These are phyloP conservation scores for Arthrobotrys musiformis DNA, from an alignment of 2,329 filamentous ascomycete species.

Conservation along the genomic window DNA sequence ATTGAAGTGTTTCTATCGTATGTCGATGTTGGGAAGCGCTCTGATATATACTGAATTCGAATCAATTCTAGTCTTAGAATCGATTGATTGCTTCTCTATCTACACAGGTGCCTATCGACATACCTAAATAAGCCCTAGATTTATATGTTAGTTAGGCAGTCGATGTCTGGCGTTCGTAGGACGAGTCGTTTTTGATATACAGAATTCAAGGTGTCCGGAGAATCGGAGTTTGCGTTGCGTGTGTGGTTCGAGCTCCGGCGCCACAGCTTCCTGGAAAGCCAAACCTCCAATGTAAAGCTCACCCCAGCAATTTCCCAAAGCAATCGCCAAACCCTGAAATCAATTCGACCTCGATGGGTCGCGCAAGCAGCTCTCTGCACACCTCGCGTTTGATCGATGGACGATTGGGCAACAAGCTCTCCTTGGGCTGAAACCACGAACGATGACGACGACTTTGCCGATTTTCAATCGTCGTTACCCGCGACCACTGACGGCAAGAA, in stretches of 20 bases:
- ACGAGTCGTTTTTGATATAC: too few relatives aligned
- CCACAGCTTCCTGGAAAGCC: constrained; percentile 30
- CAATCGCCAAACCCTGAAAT: constrained; percentile 25
- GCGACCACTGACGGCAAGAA: constrained; percentile 29
- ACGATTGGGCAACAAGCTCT: constrained; percentile 56
- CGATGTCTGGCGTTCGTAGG: too few relatives aligned
- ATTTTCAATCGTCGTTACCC: constrained; percentile 46
- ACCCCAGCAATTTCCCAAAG: constrained; percentile 29
- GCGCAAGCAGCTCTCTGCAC: constrained; percentile 38
- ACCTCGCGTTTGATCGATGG: constrained; percentile 56
- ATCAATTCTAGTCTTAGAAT: too few relatives aligned
- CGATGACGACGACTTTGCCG: constrained; percentile 46
- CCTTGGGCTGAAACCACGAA: constrained; percentile 54
- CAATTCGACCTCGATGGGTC: constrained; percentile 54
- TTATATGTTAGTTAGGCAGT: too few relatives aligned
- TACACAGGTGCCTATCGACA: too few relatives aligned
- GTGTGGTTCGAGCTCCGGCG: constrained; percentile 19
- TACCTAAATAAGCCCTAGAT: too few relatives aligned
- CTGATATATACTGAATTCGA: too few relatives aligned
- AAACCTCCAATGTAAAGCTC: constrained; percentile 29
- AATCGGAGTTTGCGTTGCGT: constrained; percentile 22
- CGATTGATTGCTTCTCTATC: too few relatives aligned
- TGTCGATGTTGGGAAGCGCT: too few relatives aligned
- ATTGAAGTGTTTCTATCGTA: too few relatives aligned
- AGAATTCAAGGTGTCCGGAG: too few relatives aligned